Evolutionary conservation across 2,329 filamentous ascomycete genomes (phyloP).

Genomic region (Fusarium pseudocircinatum): DNA sequence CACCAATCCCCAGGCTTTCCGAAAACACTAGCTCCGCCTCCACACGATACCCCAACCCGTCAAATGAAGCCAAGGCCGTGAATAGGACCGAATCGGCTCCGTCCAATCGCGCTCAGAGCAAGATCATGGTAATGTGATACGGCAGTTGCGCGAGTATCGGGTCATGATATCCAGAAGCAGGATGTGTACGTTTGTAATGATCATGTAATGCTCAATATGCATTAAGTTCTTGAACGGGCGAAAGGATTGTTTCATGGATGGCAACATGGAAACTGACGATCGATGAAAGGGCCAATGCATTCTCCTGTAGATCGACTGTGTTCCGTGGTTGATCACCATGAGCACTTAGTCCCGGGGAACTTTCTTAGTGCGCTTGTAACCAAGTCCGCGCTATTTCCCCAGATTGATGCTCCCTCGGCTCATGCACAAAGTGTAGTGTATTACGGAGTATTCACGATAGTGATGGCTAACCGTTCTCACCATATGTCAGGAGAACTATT

Average conservation of each 20-base stretch:
- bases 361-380: not conserved
- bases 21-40: not conserved
- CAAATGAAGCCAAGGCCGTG: not conserved
- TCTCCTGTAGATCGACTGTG: not conserved
- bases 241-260: not conserved
- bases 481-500: too few species aligned
- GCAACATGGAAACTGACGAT: not conserved
- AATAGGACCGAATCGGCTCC: not conserved
- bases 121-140: not conserved
- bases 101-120: not conserved
- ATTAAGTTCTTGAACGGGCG: not conserved
- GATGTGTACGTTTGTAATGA: not conserved
- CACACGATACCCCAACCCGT: not conserved
- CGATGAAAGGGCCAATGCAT: not conserved
- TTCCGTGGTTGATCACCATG: not conserved
- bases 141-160: not conserved
- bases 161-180: not conserved
- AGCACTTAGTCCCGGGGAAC: not conserved
- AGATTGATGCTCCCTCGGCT: not conserved
- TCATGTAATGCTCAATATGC: not conserved
- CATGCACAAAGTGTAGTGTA: not conserved
- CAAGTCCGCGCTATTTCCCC: not conserved
- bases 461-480: too few species aligned
- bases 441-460: too few species aligned
- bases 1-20: not conserved